A percentile compares a stretch with the other conserved stretches of the same genome.
These are phyloP conservation scores for Graphium sp. DNA, from an alignment of 2,329 filamentous ascomycete genomes.

Conservation along the genomic window DNA sequence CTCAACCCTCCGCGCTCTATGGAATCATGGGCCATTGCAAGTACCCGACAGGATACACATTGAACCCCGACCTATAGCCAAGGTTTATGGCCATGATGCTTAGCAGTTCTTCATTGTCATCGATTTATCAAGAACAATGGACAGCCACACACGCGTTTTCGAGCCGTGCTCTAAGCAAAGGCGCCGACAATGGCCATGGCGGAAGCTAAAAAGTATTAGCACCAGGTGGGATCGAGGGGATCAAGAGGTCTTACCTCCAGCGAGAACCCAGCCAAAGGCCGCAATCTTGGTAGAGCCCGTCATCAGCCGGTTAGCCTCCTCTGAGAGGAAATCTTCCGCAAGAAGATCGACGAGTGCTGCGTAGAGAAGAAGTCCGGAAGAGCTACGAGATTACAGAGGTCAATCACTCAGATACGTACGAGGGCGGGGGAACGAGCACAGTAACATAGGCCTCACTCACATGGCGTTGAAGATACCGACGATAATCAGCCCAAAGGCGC, in stretches of 20 bases:
- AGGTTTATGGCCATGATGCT: too few relatives aligned
- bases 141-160: too few relatives aligned
- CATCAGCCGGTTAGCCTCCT: conserved; percentile 31
- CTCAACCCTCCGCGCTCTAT: too few relatives aligned
- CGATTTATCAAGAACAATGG: too few relatives aligned
- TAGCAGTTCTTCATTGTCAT: too few relatives aligned
- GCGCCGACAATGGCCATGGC: conserved; percentile 29
- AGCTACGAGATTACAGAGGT: conserved; percentile 16
- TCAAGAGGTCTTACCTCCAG: conserved; percentile 26
- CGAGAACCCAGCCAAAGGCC: conserved; percentile 32
- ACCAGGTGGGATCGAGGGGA: background rate
- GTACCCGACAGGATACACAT: too few relatives aligned
- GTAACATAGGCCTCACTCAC: conserved; percentile 16
- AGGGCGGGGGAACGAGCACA: background rate
- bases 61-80: too few relatives aligned
- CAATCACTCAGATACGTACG: conserved; percentile 5
- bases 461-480: conserved; percentile 51
- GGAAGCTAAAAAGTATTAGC: conserved; percentile 13
- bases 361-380: conserved; percentile 43
- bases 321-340: conserved; percentile 48
- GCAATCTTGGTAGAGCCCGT: conserved; percentile 31
- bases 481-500: conserved; percentile 45
- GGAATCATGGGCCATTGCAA: too few relatives aligned
- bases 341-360: conserved; percentile 46
- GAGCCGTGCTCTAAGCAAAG: conserved; percentile 17